phyloP scores from a whole-genome alignment of 2,329 filamentous ascomycete species.

The Trichoderma harzianum region DNA sequence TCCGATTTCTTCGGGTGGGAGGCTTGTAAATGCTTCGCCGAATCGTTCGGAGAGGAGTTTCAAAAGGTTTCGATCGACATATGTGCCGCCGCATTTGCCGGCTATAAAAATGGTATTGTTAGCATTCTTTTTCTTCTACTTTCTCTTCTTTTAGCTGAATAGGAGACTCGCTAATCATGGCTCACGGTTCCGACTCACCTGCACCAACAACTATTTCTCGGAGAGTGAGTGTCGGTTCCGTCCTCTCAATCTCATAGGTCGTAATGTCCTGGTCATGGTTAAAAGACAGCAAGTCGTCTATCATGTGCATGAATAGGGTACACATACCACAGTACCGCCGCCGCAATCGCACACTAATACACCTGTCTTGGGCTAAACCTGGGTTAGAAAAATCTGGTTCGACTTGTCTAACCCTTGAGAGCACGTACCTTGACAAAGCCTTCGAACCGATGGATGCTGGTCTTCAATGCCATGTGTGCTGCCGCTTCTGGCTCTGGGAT shows the following conservation, averaged over 20 bases:
- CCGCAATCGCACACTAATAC: background rate
- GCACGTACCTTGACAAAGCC: background rate
- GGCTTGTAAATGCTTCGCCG: background rate
- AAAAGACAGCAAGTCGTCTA: background rate
- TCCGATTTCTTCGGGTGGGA: background rate
- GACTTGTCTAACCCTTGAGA: background rate
- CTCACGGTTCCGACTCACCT: background rate
- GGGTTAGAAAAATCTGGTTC: background rate
- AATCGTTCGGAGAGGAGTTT: background rate
- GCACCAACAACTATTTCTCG: background rate
- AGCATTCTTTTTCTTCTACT: background rate
- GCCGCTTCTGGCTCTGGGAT: background rate
- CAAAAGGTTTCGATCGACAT: background rate
- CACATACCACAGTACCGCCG: background rate
- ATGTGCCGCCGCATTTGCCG: background rate
- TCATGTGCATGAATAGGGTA: accelerated
- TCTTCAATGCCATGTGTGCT: background rate
- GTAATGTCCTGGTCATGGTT: background rate
- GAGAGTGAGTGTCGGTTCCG: background rate
- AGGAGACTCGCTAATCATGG: background rate
- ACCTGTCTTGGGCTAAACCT: background rate
- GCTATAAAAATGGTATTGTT: background rate
- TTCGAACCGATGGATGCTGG: background rate
- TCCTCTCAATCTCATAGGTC: background rate
- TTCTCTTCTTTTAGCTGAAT: background rate